Conservation (phyloP, 371 early-diverging fungal genomes). For the Lichtheimia hyalospora region DNA sequence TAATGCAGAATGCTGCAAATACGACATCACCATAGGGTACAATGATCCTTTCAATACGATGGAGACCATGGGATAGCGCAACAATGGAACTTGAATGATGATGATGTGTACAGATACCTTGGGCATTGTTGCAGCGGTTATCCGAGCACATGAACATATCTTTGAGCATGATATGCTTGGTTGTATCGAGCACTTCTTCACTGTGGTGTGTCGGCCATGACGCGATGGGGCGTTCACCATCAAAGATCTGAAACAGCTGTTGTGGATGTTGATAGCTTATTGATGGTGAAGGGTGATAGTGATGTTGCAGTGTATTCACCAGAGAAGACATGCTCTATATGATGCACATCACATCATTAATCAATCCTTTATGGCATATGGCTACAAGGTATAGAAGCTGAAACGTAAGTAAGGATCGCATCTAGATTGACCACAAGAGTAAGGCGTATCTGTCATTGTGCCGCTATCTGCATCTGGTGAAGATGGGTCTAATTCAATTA, state of each 20-base stretch:
- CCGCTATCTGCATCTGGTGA: neutral
- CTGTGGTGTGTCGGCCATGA: conserved; percentile 10
- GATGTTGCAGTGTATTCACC: neutral
- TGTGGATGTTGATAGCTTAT: neutral
- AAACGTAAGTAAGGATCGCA: neutral
- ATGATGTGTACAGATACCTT: conserved; percentile 26
- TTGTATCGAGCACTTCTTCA: neutral
- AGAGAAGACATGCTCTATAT: neutral
- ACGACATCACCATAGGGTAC: conserved; percentile 34
- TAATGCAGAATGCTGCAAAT: conserved; percentile 32
- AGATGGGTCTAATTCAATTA: neutral
- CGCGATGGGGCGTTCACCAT: conserved; percentile 3
- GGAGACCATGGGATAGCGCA: conserved; percentile 15
- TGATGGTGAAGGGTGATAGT: neutral
- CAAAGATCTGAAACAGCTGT: conserved; percentile 10
- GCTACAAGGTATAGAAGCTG: neutral
- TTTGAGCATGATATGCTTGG: neutral
- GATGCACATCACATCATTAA: neutral
- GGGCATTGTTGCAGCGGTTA: conserved; percentile 1
- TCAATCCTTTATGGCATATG: neutral
- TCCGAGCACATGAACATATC: neutral
- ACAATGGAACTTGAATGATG: conserved; percentile 23
- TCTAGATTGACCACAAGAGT: neutral
- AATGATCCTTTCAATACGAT: conserved; percentile 27
- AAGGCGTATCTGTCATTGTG: neutral